A percentile compares a stretch with the other conserved stretches of the same genome.
These are phyloP conservation scores for Candida khao-thaluensis DNA, from an alignment of 805 yeast genomes.

Conservation along the genomic window DNA sequence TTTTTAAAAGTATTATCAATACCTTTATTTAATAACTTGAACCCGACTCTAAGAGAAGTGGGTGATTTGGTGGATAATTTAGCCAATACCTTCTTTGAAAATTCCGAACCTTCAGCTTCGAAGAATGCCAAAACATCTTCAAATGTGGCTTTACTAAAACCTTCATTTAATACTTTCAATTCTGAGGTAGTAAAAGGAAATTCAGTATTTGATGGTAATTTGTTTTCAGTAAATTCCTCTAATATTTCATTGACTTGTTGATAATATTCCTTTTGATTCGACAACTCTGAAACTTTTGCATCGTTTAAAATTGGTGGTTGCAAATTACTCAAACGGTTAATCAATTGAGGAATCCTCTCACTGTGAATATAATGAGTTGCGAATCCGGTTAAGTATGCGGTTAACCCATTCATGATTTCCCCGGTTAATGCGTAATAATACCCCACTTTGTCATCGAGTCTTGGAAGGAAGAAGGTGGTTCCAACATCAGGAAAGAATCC, in stretches of 20 bases:
- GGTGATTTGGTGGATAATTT: constrained; percentile 69
- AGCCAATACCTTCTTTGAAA: constrained; percentile 58
- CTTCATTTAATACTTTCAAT: constrained; percentile 61
- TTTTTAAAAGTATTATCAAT: constrained; percentile 54
- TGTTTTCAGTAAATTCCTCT: constrained; percentile 69
- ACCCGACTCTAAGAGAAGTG: constrained; percentile 71
- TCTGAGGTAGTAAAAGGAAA: constrained; percentile 58
- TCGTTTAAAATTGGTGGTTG: constrained; percentile 42
- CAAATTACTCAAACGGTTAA: constrained; percentile 63
- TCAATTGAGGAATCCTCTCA: constrained; percentile 58
- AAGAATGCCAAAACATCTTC: constrained; percentile 59
- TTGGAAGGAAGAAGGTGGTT: constrained; percentile 82
- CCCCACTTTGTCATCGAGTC: constrained; percentile 79
- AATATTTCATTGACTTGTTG: constrained; percentile 67
- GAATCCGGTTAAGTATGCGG: constrained; percentile 77
- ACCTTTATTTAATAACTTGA: constrained; percentile 66
- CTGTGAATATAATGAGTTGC: constrained; percentile 88
- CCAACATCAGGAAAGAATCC: constrained; percentile 98
- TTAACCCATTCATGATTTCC: constrained; percentile 70
- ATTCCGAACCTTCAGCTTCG: constrained; percentile 49
- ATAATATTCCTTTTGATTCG: constrained; percentile 40
- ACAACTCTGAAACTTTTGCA: constrained; percentile 22
- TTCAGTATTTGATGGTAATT: constrained; percentile 60
- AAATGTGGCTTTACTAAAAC: constrained; percentile 55
- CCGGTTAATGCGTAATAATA: constrained; percentile 87